Evolutionary conservation across 192 early-diverging fungal genomes (phyloP), one percentile per base, ranked within the genome.

Genomic region (Geranomyces variabilis): DNA sequence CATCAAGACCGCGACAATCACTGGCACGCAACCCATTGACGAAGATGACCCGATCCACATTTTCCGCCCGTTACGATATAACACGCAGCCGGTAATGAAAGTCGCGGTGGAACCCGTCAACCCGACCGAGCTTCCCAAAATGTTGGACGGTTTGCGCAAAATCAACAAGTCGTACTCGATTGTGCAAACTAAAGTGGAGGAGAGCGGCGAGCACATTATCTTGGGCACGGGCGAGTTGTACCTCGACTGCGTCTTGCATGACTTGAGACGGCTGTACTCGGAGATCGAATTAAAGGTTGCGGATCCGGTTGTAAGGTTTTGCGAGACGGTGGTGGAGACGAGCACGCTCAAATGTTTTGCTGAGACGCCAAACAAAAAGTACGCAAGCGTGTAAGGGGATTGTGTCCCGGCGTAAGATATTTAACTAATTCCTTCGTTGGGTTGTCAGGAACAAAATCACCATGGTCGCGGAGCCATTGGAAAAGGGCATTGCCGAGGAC

Each of bases 271-370:
- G 67, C 80, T 98, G 77, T 98, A 96, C 77, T 85, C 95, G 0
- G 96, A 98, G 70, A 96, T 99, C 55, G 97, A 98, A 69, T 87
- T 99, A 71, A 97, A 96, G 83, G 94, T 99, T n/a, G 90, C 95
- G 0, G 96, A 99, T 77, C 96, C 97, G 7, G 94, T 96, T 15
- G 96, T 98, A 14, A 83, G 88, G 59, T 98, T 99, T 80, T 90
- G 93, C 62, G 97, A 99, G 75, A 97, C 95, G 8, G 95, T 97
- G 0, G 87, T 94, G 0, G 96, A 98, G 78, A 96, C 93, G 10
- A 96, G 94, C 29, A 83, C 93, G 12, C 80, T 98, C 67, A 96
- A 96, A 68, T 96, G 95, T 73, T 96, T 93, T 86, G 97, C 94
- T 7, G 93, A 97, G 76, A 96, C 97, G 19, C 93, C 96, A n/a